phyloP scores from a whole-genome alignment of 2,329 filamentous ascomycete species.

The Diatrype stigma region DNA sequence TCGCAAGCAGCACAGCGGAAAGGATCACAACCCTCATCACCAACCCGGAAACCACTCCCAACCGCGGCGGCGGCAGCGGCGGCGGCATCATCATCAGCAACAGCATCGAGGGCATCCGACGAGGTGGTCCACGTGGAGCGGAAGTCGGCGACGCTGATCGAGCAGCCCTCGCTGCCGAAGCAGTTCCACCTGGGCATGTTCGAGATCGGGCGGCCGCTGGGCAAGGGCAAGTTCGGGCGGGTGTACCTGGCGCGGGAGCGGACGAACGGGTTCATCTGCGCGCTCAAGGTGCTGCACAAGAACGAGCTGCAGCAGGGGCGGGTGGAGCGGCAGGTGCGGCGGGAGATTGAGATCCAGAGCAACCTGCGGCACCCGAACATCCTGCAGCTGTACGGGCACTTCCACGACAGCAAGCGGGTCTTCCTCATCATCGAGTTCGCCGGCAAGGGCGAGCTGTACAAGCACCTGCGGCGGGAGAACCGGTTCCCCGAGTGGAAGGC shows the following conservation, averaged over 20 bases:
- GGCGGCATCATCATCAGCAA: conserved; percentile 13
- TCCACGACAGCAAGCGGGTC: conserved; percentile 83
- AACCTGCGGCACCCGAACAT: conserved; percentile 85
- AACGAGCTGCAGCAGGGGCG: conserved; percentile 70
- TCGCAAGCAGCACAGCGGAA: conserved; percentile 60
- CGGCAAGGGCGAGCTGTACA: conserved; percentile 82
- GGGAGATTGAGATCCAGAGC: conserved; percentile 86
- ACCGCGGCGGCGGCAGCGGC: conserved; percentile 34
- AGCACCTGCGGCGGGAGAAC: conserved; percentile 73
- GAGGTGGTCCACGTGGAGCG: conserved; percentile 49
- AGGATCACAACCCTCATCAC: conserved; percentile 42
- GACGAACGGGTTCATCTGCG: conserved; percentile 76
- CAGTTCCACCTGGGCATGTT: conserved; percentile 91
- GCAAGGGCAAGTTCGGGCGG: conserved; percentile 83
- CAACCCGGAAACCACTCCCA: conserved; percentile 46
- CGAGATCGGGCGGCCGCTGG: conserved; percentile 81
- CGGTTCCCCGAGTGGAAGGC: conserved; percentile 83
- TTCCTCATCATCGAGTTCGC: conserved; percentile 87
- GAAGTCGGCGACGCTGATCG: conserved; percentile 47
- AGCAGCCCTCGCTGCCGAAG: conserved; percentile 54
- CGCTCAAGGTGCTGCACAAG: conserved; percentile 83
- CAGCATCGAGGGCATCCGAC: conserved; percentile 26
- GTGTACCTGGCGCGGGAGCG: conserved; percentile 83
- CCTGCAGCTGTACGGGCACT: conserved; percentile 78
- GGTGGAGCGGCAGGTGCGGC: conserved; percentile 81